Percentiles rank a stretch among this genome's conserved stretches.
These are phyloP conservation scores for Alternaria atra DNA, from an alignment of 2,329 filamentous ascomycete species.

Conservation along the genomic window DNA sequence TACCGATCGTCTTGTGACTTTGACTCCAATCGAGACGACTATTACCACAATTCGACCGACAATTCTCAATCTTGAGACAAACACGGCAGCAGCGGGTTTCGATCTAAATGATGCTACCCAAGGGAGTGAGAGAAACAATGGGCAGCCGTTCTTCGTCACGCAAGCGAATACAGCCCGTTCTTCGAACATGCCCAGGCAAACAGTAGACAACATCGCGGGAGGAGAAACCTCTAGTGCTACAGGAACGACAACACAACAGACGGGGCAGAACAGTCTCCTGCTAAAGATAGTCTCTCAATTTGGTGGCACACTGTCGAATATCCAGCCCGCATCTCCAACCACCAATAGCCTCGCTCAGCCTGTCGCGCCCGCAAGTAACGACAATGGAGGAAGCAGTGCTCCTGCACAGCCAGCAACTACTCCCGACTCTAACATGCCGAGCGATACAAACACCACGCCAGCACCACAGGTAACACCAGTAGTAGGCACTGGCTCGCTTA, in stretches of 20 bases:
- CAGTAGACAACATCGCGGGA: background rate
- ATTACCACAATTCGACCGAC: constrained; percentile 27
- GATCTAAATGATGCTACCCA: background rate
- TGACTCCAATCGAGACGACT: constrained; percentile 13
- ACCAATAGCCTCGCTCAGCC: background rate
- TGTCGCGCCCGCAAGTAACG: no score
- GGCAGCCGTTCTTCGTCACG: background rate
- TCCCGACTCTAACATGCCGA: background rate
- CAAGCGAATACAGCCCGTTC: background rate
- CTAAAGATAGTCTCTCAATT: constrained; percentile 28
- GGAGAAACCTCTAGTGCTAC: background rate
- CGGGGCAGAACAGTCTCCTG: constrained; percentile 23
- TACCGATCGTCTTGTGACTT: constrained; percentile 1
- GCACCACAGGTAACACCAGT: constrained; percentile 8
- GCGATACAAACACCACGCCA: constrained; percentile 1
- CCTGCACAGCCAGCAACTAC: background rate
- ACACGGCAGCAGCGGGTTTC: background rate
- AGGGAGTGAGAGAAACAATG: background rate
- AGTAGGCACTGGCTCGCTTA: constrained; percentile 17
- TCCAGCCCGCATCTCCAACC: constrained; percentile 10
- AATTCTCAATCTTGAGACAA: constrained; percentile 28
- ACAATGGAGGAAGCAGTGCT: background rate
- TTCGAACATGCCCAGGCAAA: background rate
- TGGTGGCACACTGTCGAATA: constrained; percentile 12
- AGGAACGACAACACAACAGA: constrained; percentile 5